Conservation (phyloP, 2,329 filamentous ascomycete genomes). For the Harringtonia lauricola region DNA sequence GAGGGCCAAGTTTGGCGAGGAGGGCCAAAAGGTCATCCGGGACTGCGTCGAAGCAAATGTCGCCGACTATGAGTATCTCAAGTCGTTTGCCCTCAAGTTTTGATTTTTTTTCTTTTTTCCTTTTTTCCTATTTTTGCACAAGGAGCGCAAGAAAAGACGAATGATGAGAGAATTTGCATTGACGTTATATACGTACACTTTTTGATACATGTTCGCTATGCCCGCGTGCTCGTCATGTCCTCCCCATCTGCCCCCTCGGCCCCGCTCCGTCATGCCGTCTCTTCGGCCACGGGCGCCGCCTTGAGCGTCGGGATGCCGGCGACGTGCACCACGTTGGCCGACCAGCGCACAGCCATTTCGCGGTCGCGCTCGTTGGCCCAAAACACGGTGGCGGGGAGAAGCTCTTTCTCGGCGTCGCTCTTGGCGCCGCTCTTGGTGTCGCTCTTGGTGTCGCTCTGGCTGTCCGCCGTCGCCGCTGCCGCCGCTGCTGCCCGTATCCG, state of each 20-base stretch:
- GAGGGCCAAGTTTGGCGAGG: constrained; percentile 61
- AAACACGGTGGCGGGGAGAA: constrained; percentile 30
- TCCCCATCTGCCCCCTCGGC: too few relatives aligned
- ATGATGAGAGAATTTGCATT: too few relatives aligned
- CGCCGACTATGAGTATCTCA: constrained; percentile 70
- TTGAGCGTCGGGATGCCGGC: constrained; percentile 22
- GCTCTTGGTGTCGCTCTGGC: constrained; percentile 3
- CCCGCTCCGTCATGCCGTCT: too few relatives aligned
- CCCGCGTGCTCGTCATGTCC: too few relatives aligned
- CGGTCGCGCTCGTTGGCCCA: constrained; percentile 39
- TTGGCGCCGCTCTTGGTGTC: constrained; percentile 1
- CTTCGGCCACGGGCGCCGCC: constrained; percentile 3
- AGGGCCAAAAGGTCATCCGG: constrained; percentile 59
- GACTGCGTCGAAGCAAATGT: constrained; percentile 62
- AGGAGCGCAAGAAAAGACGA: too few relatives aligned
- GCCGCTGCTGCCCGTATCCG: constrained; percentile 22
- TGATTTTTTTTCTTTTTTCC: constrained; percentile 15
- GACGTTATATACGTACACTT: too few relatives aligned
- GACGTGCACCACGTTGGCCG: constrained; percentile 41
- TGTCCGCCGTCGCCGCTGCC: constrained; percentile 12
- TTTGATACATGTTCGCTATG: too few relatives aligned
- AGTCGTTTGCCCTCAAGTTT: constrained; percentile 60
- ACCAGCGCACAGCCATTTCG: constrained; percentile 36
- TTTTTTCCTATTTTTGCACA: not conserved
- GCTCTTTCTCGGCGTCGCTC: not conserved